phyloP scores from a whole-genome alignment of 352 stramenopile genomes.

The Pythium sp. region DNA sequence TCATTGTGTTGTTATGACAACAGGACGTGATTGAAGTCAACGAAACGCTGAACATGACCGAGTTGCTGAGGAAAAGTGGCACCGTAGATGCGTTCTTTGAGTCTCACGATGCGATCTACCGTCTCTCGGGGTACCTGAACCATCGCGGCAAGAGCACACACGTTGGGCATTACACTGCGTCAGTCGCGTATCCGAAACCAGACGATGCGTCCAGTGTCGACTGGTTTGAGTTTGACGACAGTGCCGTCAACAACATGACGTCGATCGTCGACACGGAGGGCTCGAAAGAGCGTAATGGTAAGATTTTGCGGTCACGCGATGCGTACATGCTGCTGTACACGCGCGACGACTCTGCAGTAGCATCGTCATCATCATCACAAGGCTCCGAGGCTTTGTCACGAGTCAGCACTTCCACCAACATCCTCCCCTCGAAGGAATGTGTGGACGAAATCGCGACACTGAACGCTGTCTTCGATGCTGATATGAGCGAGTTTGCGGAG shows the following conservation, averaged over 20 bases:
- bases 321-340: conserved; percentile 88
- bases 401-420: background rate
- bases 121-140: conserved; percentile 74
- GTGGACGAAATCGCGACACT: conserved; percentile 45
- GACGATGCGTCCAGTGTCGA: conserved; percentile 22
- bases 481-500: conserved; percentile 44
- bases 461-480: conserved; percentile 49
- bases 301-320: conserved; percentile 70
- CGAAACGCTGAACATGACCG: conserved; percentile 75
- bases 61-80: conserved; percentile 48
- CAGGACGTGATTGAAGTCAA: conserved; percentile 85
- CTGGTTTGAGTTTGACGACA: conserved; percentile 88
- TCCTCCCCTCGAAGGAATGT: conserved; percentile 31
- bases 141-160: conserved; percentile 81
- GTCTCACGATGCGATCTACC: conserved; percentile 50
- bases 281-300: conserved; percentile 43
- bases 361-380: background rate
- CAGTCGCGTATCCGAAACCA: conserved; percentile 52
- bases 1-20: background rate
- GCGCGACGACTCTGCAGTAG: conserved; percentile 28
- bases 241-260: conserved; percentile 52
- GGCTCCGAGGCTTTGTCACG: background rate
- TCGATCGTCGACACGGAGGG: conserved; percentile 34
- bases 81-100: conserved; percentile 37
- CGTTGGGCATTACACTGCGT: conserved; percentile 85